phyloP scores from a whole-genome alignment of 768 basidiomycete species.

The Suillus subaureus region DNA sequence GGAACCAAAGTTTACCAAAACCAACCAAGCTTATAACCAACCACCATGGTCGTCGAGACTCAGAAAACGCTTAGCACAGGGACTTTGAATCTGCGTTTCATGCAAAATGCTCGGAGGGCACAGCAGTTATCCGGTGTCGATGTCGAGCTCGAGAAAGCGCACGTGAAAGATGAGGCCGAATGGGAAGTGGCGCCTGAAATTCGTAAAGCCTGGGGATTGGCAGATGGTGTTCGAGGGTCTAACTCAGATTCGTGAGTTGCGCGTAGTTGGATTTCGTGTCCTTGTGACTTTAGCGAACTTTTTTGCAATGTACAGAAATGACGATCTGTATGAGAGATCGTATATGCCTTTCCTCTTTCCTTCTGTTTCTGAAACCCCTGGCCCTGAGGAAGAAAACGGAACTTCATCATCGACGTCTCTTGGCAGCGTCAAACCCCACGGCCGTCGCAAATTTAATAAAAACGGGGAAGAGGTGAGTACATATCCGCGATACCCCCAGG shows the following conservation, averaged over 20 bases:
- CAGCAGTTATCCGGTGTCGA: conserved; percentile 53
- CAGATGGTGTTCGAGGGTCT: background rate
- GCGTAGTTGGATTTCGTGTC: conserved; percentile 6
- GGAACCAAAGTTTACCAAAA: background rate
- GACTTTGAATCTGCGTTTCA: conserved; percentile 68
- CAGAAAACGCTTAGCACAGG: conserved; percentile 59
- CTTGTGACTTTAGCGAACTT: background rate
- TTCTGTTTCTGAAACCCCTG: conserved; percentile 30
- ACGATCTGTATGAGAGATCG: conserved; percentile 51
- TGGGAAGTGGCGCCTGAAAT: conserved; percentile 63
- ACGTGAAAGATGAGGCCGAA: conserved; percentile 62
- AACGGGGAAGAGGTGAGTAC: conserved; percentile 46
- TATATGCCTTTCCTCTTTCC: conserved; percentile 69
- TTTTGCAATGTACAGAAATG: conserved; percentile 2
- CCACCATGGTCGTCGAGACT: conserved; percentile 27
- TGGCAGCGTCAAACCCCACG: conserved; percentile 37
- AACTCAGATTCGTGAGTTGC: conserved; percentile 14
- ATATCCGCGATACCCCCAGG: background rate
- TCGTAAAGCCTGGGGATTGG: conserved; percentile 52
- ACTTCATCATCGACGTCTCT: conserved; percentile 17
- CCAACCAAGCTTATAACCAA: background rate
- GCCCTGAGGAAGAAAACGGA: conserved; percentile 15
- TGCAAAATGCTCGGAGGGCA: conserved; percentile 68
- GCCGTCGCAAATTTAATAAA: conserved; percentile 55
- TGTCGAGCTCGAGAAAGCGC: conserved; percentile 53